Conservation (phyloP, 805 yeast species). For the Saccharomycopsis sp. region DNA sequence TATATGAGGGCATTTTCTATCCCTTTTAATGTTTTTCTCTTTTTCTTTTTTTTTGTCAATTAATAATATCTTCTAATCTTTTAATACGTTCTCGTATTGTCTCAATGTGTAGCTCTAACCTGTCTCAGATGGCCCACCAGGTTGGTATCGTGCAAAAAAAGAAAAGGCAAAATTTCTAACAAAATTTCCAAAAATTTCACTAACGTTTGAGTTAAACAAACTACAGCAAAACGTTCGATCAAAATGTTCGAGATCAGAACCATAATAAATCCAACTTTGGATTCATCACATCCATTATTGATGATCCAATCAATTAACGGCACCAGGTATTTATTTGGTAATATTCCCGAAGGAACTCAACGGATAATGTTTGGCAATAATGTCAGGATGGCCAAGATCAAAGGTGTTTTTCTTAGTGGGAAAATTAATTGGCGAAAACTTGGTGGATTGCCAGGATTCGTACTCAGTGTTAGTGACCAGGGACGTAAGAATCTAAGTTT, state of each 20-base stretch:
- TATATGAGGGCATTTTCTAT: no score
- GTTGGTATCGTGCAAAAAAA: no score
- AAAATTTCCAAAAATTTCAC: no score
- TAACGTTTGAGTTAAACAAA: no score
- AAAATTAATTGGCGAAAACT: slow-evolving; percentile 65
- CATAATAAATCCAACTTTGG: slow-evolving; percentile 35
- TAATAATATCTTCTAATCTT: no score
- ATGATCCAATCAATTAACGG: slow-evolving; percentile 43
- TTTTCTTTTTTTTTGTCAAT: no score
- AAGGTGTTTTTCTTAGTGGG: slow-evolving; percentile 73
- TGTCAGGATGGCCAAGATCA: slow-evolving; percentile 48
- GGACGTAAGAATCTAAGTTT: slow-evolving; percentile 54
- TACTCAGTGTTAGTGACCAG: slow-evolving; percentile 76
- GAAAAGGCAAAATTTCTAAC: no score
- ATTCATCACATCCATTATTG: slow-evolving; percentile 42
- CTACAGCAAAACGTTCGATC: no score
- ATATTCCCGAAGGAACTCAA: slow-evolving; percentile 81
- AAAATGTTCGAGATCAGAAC: slow-evolving; percentile 17
- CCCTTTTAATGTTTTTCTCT: no score
- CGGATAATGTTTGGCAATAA: slow-evolving; percentile 59
- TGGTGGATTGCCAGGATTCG: slow-evolving; percentile 90
- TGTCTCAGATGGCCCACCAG: no score
- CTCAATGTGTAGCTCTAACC: no score
- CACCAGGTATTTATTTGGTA: slow-evolving; percentile 62
- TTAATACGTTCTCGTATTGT: no score